Percentiles rank a stretch among this genome's conserved stretches.
phyloP scores from a whole-genome alignment of 1,139 yeast genomes.

The Candida sp. region DNA sequence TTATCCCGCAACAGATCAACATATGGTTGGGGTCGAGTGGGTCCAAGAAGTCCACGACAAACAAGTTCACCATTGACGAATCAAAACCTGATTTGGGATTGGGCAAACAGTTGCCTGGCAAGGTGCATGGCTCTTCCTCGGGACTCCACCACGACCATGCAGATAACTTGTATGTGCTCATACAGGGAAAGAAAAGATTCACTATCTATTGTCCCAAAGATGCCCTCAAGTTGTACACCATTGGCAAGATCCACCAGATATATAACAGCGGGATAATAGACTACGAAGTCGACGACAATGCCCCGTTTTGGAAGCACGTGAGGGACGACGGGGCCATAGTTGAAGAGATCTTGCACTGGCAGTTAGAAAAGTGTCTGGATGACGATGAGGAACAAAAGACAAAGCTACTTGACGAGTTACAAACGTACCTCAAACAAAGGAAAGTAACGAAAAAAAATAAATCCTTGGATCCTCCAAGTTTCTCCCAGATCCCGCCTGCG shows the following conservation, averaged over 20 bases:
- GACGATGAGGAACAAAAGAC: conserved; percentile 14
- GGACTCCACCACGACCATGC: conserved; percentile 88
- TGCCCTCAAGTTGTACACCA: conserved; percentile 59
- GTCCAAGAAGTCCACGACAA: background rate
- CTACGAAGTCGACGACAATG: conserved; percentile 52
- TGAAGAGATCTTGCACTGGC: conserved; percentile 49
- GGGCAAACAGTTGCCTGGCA: conserved; percentile 56
- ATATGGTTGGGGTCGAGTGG: conserved; percentile 62
- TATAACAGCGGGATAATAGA: conserved; percentile 70
- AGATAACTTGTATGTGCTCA: conserved; percentile 67
- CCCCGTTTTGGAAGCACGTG: conserved; percentile 62
- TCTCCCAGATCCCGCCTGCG: conserved; percentile 64
- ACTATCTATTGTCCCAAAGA: conserved; percentile 67
- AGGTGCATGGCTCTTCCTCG: conserved; percentile 56
- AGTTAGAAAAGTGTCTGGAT: conserved; percentile 17
- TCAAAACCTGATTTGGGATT: conserved; percentile 26
- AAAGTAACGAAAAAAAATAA: conserved; percentile 11
- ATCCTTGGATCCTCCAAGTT: conserved; percentile 66
- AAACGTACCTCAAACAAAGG: conserved; percentile 19
- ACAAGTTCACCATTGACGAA: conserved; percentile 9
- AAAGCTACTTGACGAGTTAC: conserved; percentile 15
- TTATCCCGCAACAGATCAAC: conserved; percentile 73
- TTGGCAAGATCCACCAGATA: conserved; percentile 56
- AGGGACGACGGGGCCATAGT: conserved; percentile 66
- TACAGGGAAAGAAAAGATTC: conserved; percentile 66